Percentiles rank a stretch among this genome's conserved stretches.
phyloP scores from a whole-genome alignment of 805 yeast genomes.

The Kazachstania kunashirensis region DNA sequence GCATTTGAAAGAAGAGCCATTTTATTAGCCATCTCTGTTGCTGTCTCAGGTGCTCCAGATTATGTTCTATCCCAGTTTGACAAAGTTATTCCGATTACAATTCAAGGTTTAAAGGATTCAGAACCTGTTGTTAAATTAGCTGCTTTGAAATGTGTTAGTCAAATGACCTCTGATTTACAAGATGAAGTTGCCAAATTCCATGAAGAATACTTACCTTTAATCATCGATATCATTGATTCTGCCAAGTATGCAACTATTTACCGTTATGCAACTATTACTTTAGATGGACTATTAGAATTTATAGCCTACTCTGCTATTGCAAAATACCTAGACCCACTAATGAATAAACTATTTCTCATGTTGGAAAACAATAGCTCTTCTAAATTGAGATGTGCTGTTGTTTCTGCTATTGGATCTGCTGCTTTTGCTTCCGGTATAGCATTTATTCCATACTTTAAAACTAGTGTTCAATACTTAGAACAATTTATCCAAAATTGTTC shows the following conservation, averaged over 20 bases:
- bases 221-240: constrained; percentile 76
- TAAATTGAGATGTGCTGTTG: constrained; percentile 62
- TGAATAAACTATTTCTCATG: constrained; percentile 81
- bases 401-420: constrained; percentile 93
- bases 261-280: constrained; percentile 81
- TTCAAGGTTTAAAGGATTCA: constrained; percentile 67
- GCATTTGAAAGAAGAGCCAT: constrained; percentile 81
- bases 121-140: constrained; percentile 73
- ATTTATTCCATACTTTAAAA: constrained; percentile 76
- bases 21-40: constrained; percentile 67
- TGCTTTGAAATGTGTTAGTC: constrained; percentile 72
- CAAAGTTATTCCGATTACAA: constrained; percentile 61
- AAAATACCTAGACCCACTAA: constrained; percentile 74
- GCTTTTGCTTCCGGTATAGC: constrained; percentile 91
- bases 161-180: constrained; percentile 74
- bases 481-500: constrained; percentile 67
- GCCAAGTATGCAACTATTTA: constrained; percentile 77
- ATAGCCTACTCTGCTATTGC: constrained; percentile 80
- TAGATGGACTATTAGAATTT: constrained; percentile 87
- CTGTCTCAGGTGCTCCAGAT: constrained; percentile 92
- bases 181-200: constrained; percentile 79
- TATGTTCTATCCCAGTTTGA: constrained; percentile 67
- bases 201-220: constrained; percentile 70
- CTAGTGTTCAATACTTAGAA: constrained; percentile 71
- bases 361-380: constrained; percentile 68